phyloP scores from a whole-genome alignment of 768 basidiomycete genomes.

The Agrocybe chaxingu region DNA sequence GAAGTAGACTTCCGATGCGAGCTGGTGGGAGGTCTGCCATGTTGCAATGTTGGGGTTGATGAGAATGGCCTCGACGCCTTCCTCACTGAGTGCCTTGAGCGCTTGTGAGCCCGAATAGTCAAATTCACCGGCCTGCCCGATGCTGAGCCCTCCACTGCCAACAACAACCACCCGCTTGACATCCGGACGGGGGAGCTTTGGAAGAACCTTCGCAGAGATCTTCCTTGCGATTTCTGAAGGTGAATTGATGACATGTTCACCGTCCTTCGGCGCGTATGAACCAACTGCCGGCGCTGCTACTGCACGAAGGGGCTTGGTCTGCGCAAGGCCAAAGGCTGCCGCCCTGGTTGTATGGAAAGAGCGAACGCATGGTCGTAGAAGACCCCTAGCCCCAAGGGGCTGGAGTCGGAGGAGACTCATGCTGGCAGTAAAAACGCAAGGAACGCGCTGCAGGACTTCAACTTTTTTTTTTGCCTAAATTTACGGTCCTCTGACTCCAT shows the following conservation, averaged over 20 bases:
- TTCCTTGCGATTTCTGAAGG: conserved; percentile 92
- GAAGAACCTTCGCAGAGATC: conserved; percentile 92
- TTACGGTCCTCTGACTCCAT: conserved; percentile 2
- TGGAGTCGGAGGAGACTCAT: conserved; percentile 44
- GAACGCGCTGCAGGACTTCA: conserved; percentile 4
- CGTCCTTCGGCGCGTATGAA: conserved; percentile 59
- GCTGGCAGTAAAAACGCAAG: conserved; percentile 13
- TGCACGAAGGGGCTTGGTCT: conserved; percentile 56
- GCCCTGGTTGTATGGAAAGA: conserved; percentile 47
- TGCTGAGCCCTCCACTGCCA: conserved; percentile 92
- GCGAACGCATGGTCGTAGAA: conserved; percentile 35
- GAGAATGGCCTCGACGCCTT: conserved; percentile 90
- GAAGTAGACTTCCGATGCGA: conserved; percentile 97
- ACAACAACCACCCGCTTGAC: conserved; percentile 96
- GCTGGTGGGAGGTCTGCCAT: conserved; percentile 97
- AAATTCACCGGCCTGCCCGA: conserved; percentile 99
- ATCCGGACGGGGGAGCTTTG: conserved; percentile 85
- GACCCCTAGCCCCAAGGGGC: conserved; percentile 31
- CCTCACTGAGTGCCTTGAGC: conserved; percentile 94
- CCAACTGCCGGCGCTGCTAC: conserved; percentile 77
- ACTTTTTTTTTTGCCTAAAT: conserved; percentile 11
- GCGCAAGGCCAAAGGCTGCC: conserved; percentile 33
- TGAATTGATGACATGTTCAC: conserved; percentile 82
- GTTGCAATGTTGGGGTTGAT: conserved; percentile 99
- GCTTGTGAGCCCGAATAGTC: conserved; percentile 99